These are phyloP conservation scores for Oryza longistaminata DNA, from an alignment of 176 grass and related monocot species.

Conservation along the genomic window DNA sequence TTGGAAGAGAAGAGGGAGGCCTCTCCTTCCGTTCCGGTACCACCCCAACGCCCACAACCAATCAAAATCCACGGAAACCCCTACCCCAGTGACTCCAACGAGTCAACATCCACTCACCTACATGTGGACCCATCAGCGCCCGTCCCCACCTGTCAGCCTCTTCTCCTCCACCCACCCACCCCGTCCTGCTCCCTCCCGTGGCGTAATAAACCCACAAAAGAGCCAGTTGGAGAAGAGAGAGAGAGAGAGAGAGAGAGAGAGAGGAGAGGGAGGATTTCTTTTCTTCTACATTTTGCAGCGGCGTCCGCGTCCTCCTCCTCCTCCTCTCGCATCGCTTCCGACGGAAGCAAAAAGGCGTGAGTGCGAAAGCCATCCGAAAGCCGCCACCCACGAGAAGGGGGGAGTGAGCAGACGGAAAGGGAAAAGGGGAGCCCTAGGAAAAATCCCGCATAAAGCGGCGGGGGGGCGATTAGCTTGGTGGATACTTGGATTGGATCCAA, in stretches of 20 bases:
- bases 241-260: neutral
- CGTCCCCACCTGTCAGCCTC: constrained; percentile 17
- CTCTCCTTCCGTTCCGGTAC: neutral
- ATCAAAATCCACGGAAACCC: neutral
- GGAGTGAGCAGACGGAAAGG: constrained; percentile 38
- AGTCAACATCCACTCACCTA: constrained; percentile 34
- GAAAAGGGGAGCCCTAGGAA: constrained; percentile 54
- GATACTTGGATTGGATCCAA: constrained; percentile 32
- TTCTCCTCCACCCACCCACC: neutral
- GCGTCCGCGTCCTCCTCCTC: constrained; percentile 4
- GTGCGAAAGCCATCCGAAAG: constrained; percentile 48
- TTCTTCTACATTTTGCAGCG: constrained; percentile 43
- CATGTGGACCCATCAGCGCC: neutral
- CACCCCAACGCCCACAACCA: constrained; percentile 7
- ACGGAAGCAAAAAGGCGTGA: constrained; percentile 61
- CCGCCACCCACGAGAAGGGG: neutral
- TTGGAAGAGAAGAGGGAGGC: neutral
- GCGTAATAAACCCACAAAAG: neutral
- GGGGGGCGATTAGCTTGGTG: constrained; percentile 19
- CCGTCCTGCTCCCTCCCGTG: constrained; percentile 1
- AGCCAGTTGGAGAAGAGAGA: constrained; percentile 21
- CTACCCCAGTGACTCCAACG: too few relatives aligned
- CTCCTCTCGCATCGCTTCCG: constrained; percentile 55
- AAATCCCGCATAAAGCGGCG: constrained; percentile 46
- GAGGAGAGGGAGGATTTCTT: constrained; percentile 36